These are phyloP conservation scores for Gastrolobium villosum DNA, from an alignment of 306 rosid genomes.

Conservation along the genomic window DNA sequence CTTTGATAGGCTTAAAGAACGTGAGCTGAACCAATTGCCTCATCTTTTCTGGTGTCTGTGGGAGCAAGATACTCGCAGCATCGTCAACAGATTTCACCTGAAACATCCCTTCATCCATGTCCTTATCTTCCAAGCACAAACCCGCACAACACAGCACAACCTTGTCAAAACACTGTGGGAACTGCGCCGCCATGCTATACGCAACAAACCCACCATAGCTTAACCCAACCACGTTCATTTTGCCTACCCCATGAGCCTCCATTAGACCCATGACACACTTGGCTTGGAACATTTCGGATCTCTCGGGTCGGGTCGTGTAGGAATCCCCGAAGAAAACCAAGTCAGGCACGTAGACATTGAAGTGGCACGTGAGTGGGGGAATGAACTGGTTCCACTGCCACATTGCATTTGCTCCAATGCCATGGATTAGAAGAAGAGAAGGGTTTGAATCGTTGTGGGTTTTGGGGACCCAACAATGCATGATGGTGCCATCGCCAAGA, in stretches of 20 bases:
- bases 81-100: conserved; percentile 68
- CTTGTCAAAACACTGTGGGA: conserved; percentile 61
- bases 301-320: conserved; percentile 64
- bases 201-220: conserved; percentile 90
- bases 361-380: conserved; percentile 57
- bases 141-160: conserved; percentile 77
- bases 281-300: conserved; percentile 77
- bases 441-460: conserved; percentile 55
- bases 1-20: conserved; percentile 58
- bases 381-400: conserved; percentile 82
- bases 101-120: conserved; percentile 83
- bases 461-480: conserved; percentile 83
- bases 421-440: conserved; percentile 70
- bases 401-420: conserved; percentile 85
- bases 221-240: conserved; percentile 61
- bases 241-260: conserved; percentile 60
- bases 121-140: conserved; percentile 72
- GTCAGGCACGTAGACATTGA: conserved; percentile 84
- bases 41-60: conserved; percentile 62
- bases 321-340: conserved; percentile 81
- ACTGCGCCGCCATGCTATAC: conserved; percentile 75
- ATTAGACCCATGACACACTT: conserved; percentile 63
- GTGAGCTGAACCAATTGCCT: conserved; percentile 60
- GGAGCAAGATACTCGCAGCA: conserved; percentile 62
- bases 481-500: conserved; percentile 75